Evolutionary conservation across 306 rosid species (phyloP).

Genomic region (Herpetospermum pedunculosum): DNA sequence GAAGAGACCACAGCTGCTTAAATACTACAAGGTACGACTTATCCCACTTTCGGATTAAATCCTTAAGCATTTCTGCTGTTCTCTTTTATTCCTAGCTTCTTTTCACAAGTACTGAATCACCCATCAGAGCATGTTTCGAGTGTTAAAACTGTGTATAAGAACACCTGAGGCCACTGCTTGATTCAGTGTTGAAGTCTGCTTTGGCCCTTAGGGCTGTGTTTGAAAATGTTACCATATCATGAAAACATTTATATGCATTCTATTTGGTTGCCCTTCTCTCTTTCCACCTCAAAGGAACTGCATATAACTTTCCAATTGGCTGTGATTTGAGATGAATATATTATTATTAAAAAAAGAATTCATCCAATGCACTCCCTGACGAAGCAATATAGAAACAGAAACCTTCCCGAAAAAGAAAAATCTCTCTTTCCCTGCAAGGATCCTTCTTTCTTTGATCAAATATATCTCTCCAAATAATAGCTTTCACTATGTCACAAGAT

Average conservation of each 20-base stretch:
- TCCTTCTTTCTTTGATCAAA: not conserved
- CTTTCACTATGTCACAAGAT: not conserved
- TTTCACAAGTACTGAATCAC: not conserved
- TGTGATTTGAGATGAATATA: not conserved
- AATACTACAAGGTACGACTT: constrained; percentile 52
- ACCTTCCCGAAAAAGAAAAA: not conserved
- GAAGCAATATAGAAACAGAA: not conserved
- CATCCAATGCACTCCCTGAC: not conserved
- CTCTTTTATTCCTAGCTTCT: not conserved
- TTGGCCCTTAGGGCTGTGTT: not conserved
- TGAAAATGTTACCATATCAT: not conserved
- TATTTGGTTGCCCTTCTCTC: not conserved
- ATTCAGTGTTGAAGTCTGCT: not conserved
- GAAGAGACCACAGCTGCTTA: constrained; percentile 73
- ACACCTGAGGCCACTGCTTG: not conserved
- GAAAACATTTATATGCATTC: not conserved
- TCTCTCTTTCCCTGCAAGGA: not conserved
- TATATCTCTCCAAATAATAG: not conserved
- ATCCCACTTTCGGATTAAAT: not conserved
- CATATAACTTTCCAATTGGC: not conserved
- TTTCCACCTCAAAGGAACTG: not conserved
- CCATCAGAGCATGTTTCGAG: not conserved
- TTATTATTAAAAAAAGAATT: not conserved
- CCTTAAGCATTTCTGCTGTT: not conserved
- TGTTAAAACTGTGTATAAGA: not conserved